Conservation (phyloP, 805 yeast genomes). For the Candida bentonensis region DNA sequence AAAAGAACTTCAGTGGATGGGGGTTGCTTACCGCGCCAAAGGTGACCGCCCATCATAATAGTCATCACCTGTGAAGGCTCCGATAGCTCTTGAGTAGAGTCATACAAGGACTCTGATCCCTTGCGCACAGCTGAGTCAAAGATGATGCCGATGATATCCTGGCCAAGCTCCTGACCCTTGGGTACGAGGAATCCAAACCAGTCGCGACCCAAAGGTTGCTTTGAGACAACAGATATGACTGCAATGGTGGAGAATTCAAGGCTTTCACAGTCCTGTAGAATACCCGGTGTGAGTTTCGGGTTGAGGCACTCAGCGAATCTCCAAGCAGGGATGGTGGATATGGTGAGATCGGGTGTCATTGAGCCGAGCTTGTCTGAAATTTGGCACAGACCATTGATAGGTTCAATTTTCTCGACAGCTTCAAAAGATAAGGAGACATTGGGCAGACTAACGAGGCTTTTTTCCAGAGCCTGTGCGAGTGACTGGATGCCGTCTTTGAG, state of each 20-base stretch:
- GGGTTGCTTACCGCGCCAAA: neutral
- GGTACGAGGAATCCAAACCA: constrained; percentile 1
- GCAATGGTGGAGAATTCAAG: neutral
- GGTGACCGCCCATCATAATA: constrained; percentile 1
- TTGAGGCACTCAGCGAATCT: neutral
- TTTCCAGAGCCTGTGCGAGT: neutral
- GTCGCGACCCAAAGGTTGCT: neutral
- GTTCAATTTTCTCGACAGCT: neutral
- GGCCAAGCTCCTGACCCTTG: neutral
- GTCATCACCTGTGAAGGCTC: neutral
- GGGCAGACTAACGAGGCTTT: neutral
- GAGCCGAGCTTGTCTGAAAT: neutral
- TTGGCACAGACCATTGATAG: neutral
- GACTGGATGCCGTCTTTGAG: neutral
- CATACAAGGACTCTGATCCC: neutral
- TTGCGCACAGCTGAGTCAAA: neutral
- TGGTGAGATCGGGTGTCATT: neutral
- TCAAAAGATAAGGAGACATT: neutral
- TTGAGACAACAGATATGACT: neutral
- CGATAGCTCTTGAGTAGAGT: neutral
- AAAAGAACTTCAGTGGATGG: neutral
- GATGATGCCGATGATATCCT: neutral
- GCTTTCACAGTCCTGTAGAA: neutral
- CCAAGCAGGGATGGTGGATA: neutral
- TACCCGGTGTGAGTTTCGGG: neutral